Base-by-base conservation (phyloP, 2,329 filamentous ascomycete species). In the Cladosporium cucumerinum region DNA sequence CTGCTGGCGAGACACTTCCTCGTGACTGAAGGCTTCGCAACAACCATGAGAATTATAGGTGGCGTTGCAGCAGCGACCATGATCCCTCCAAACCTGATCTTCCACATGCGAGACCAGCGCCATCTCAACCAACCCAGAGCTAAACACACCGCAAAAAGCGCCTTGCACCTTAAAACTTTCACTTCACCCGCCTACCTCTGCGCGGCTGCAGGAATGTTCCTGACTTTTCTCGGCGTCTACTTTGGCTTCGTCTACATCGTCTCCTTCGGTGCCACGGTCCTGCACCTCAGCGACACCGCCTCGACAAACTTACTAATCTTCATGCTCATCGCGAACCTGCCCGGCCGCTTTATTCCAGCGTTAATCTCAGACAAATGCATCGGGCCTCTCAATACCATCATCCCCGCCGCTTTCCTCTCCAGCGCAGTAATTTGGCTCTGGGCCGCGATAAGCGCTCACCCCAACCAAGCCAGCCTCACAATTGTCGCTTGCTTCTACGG, bases 371-470 rank as follows among this genome's bases (percentile, higher is more conserved):
- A 76, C 65, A 64, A 61, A 12, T 73, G 69, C 65, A 70, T 75
- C 60, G 74, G 75, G 6, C 73, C 77, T 1, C 68, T 78, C 3
- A 76, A 76, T 46, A 77, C 75, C 3, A 71, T 75, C 39, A 74
- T 76, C 11, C 72, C 76, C 0, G 67, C 66, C 0, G 70, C 79
- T 1, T 75, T 86, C 4, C 80, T 86, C 43, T 80, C 80, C 0
- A 79, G 78, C 26, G 74, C 81, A 14, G 73, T 86, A 4, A 80
- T 83, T 70, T 80, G 82, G 46, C 67, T 82, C 49, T 87, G 85
- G 85, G 77, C 80, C 12, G 70, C 69, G 74, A 18, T 77, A 78
- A 5, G 54, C 55, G 48, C 28, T 5, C 46, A 54, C 23, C 54
- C 57, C 1, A 58, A 36, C 34, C 57, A 55, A 57, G 60, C 59